phyloP scores from a whole-genome alignment of 1,139 yeast species.

The Saccharomyces hybrid region DNA sequence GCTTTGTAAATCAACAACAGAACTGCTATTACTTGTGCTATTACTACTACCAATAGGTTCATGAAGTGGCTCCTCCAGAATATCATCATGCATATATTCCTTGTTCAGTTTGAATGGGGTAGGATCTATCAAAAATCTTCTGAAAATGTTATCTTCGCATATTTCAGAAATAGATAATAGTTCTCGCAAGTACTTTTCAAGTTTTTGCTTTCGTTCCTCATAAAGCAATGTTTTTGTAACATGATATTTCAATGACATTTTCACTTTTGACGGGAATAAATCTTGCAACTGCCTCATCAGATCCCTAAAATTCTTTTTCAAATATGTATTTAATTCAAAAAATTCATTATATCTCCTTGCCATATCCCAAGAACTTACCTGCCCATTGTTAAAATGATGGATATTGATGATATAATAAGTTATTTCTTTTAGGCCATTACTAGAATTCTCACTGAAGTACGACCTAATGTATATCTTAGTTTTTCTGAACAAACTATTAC shows the following conservation, averaged over 20 bases:
- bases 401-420: conserved; percentile 73
- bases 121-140: conserved; percentile 72
- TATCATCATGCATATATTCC: background rate
- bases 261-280: conserved; percentile 33
- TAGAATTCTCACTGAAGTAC: conserved; percentile 44
- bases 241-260: conserved; percentile 51
- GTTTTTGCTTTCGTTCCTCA: conserved; percentile 54
- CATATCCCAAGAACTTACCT: conserved; percentile 79
- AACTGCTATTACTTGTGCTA: background rate
- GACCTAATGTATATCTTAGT: conserved; percentile 61
- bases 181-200: conserved; percentile 55
- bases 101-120: conserved; percentile 6
- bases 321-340: conserved; percentile 58
- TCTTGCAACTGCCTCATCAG: conserved; percentile 53
- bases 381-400: conserved; percentile 43
- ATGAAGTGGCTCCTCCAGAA: background rate
- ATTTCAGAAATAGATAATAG: conserved; percentile 57
- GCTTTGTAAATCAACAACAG: conserved; percentile 1
- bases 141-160: conserved; percentile 63
- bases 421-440: conserved; percentile 52
- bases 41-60: background rate
- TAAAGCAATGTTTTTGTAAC: conserved; percentile 45
- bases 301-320: conserved; percentile 45
- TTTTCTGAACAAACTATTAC: conserved; percentile 67
- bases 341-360: conserved; percentile 86